Base-by-base conservation (phyloP, 1,284 basidiomycete species). In the Papiliotrema laurentii region DNA sequence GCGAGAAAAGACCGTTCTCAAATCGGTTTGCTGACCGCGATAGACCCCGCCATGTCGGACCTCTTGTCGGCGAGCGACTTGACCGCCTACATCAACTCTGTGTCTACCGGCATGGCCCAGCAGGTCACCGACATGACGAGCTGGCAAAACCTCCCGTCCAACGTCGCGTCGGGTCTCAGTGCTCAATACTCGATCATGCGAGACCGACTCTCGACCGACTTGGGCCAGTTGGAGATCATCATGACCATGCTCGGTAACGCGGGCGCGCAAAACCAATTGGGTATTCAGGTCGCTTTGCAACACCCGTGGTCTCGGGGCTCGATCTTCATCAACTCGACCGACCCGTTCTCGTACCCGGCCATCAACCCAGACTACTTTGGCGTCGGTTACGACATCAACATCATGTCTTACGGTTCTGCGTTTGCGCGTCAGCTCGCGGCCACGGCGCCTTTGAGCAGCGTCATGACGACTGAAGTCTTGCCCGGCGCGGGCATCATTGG, bases 61-160 rank as follows among this genome's bases (percentile, higher is more conserved):
- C 57, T 70, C 26, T 50, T 55, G 39, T 39, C 54, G 11, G 35
- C 46, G 10, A 5, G 45, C 18, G 53, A 47, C 16, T 55, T 63
- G n/a, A 28, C 58, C 5, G 45, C 48, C 18, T 65, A 63, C 45
- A 66, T 67, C 24, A 36, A 49, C 60, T 84, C 81, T 14, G 79
- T 89, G 22, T 45, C 51, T 36, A 68, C 86, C 48, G 84, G 82
- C 27, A 74, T 83, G 11, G 78, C 79, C 54, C 80, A 83, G 60
- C 82, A 84, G 58, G 83, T 89, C n/a, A 78, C 81, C 42, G 84
- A 89, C 65, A 86, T 90, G 54, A 57, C 61, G 21, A 54, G 51
- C 9, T 63, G 61, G 55, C 51, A 65, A 26, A 36, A 40, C 11
- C 60, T 72, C 7, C 72, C 72, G 4, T 27, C 47, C 21, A 60